Evolutionary conservation across 2,329 filamentous ascomycete genomes (phyloP).

Genomic region (Macrophomina tecta): DNA sequence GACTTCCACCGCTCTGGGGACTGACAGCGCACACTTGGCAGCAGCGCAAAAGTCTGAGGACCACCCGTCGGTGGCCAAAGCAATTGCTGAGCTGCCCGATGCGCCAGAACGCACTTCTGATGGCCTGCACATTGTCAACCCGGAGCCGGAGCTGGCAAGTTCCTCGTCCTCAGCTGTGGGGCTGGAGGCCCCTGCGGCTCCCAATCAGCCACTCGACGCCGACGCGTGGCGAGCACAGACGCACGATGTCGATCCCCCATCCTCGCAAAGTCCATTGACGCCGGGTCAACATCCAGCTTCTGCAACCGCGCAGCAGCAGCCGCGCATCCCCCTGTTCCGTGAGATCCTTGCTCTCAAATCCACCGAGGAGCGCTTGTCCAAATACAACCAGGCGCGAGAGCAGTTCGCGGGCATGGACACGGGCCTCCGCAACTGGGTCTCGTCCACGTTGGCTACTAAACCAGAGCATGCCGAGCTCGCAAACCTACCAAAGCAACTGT

Average conservation of each 20-base stretch:
- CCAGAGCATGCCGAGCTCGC: slow-evolving; percentile 60
- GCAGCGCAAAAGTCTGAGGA: slow-evolving; percentile 2
- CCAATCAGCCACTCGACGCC: slow-evolving; percentile 26
- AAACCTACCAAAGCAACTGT: slow-evolving; percentile 51
- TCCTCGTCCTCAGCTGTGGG: slow-evolving; percentile 27
- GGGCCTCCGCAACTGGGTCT: slow-evolving; percentile 70
- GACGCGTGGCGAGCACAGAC: slow-evolving; percentile 28
- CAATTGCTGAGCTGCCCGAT: slow-evolving; percentile 23
- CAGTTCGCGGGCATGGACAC: slow-evolving; percentile 76
- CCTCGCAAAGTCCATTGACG: slow-evolving; percentile 11
- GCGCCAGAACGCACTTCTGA: slow-evolving; percentile 18
- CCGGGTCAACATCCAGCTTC: not conserved
- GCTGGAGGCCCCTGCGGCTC: slow-evolving; percentile 26
- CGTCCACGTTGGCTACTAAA: slow-evolving; percentile 54
- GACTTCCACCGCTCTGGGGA: not conserved
- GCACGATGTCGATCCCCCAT: slow-evolving; percentile 25
- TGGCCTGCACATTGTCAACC: slow-evolving; percentile 30
- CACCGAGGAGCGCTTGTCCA: slow-evolving; percentile 71
- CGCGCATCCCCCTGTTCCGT: slow-evolving; percentile 58
- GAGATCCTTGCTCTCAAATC: slow-evolving; percentile 77
- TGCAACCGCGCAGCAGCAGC: slow-evolving; percentile 18
- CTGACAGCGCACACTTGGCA: slow-evolving; percentile 12
- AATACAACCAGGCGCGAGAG: slow-evolving; percentile 73
- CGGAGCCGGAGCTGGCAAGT: slow-evolving; percentile 26
- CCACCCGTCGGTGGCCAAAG: slow-evolving; percentile 17